A percentile compares a stretch with the other conserved stretches of the same genome.
Conservation (phyloP, 352 stramenopile species). For the Pythium biforme region DNA sequence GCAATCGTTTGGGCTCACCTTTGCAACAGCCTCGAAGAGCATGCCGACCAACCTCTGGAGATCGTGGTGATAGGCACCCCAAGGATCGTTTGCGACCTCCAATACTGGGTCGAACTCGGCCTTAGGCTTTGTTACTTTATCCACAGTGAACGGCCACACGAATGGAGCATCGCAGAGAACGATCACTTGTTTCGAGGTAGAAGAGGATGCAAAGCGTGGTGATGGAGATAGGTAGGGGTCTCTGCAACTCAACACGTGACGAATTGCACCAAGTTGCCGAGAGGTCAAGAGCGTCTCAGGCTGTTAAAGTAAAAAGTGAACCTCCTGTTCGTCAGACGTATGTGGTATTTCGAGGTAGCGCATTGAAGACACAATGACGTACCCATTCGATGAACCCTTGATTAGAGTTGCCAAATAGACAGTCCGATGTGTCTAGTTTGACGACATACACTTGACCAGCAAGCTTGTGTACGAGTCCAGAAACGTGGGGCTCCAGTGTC, state of each 20-base stretch:
- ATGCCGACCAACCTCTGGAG: constrained; percentile 3
- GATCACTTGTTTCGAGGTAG: constrained; percentile 20
- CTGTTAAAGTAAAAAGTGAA: constrained; percentile 6
- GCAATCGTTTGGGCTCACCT: constrained; percentile 4
- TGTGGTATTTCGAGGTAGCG: neutral
- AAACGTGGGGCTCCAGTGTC: neutral
- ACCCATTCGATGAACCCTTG: constrained; percentile 18
- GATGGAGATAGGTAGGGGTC: neutral
- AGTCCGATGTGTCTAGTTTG: constrained; percentile 19
- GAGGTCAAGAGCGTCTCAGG: constrained; percentile 12
- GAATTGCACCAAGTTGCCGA: constrained; percentile 2
- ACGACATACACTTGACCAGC: constrained; percentile 15
- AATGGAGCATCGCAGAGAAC: constrained; percentile 61
- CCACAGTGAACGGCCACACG: constrained; percentile 29
- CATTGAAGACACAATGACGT: neutral
- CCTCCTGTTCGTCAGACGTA: no score
- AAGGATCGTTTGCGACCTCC: constrained; percentile 16
- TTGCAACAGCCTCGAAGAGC: constrained; percentile 14
- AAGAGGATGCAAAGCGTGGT: neutral
- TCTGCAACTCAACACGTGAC: neutral
- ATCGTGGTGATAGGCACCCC: constrained; percentile 14
- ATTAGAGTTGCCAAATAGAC: neutral
- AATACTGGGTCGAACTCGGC: constrained; percentile 23
- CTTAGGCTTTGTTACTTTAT: constrained; percentile 1
- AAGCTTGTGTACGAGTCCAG: neutral